These are phyloP conservation scores for Grosmannia penicillata DNA, from an alignment of 2,329 filamentous ascomycete species.

Conservation along the genomic window DNA sequence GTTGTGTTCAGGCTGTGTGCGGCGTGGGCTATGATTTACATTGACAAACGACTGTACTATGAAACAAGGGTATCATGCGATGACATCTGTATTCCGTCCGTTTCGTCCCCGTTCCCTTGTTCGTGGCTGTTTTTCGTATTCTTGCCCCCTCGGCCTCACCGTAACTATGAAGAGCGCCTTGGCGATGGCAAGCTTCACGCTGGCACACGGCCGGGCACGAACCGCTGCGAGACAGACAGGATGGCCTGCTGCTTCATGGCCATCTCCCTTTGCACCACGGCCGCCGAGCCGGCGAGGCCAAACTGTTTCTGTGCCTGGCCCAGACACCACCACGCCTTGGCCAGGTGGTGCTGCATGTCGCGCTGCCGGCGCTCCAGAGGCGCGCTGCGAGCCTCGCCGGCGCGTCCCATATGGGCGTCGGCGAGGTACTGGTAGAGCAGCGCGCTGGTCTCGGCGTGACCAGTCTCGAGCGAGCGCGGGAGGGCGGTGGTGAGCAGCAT, in stretches of 20 bases:
- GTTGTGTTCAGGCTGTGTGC: background rate
- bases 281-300: conserved; percentile 1
- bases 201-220: background rate
- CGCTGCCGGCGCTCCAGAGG: background rate
- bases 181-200: background rate
- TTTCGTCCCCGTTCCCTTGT: too few species aligned
- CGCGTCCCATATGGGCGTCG: conserved; percentile 67
- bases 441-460: conserved; percentile 46
- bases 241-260: conserved; percentile 5
- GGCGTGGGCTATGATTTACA: too few species aligned
- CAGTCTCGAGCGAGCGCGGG: conserved; percentile 62
- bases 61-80: too few species aligned
- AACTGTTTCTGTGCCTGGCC: conserved; percentile 4
- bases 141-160: too few species aligned
- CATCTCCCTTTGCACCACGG: background rate
- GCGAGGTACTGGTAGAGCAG: conserved; percentile 55
- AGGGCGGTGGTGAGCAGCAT: conserved; percentile 54
- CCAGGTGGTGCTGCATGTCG: conserved; percentile 4
- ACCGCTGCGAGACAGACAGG: background rate
- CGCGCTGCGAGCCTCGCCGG: conserved; percentile 28
- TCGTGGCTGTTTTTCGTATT: too few species aligned
- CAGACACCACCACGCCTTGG: conserved; percentile 7
- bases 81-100: too few species aligned
- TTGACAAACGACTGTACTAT: too few species aligned
- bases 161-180: too few species aligned